Evolutionary conservation across 495 filamentous ascomycete species (phyloP), one percentile per base, ranked within the genome.

Genomic region (Lophium mytilinum): DNA sequence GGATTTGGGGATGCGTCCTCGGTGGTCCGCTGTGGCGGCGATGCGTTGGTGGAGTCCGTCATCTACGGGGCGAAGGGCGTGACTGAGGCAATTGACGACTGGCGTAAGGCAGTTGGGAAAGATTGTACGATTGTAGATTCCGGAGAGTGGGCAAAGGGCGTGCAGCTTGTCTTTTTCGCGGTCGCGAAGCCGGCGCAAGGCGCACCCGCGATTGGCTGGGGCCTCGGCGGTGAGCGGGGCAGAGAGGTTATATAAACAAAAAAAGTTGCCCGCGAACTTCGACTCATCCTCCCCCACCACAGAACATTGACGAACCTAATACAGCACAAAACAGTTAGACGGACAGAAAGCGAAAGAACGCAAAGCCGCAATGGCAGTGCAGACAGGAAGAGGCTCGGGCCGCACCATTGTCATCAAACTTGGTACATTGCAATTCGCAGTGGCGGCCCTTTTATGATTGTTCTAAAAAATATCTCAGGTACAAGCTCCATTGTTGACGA

Each of bases 401-500:
- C n/a, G n/a, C n/a, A 90, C 86, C 40, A 83, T 96, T 56, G 91
- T 96, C 64, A 96, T 96, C 61, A 96, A 96, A 74, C 76, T 96
- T 60, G 91, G 91, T 95, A 67, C 52, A 36, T 53, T 15, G n/a
- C 18, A 18, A 17, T 47, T 50, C 54, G 58, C 62, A 58, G 39
- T 52, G 4, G 33, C 18, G 21, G 50, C 41, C 55, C 60, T 36
- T 40, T 37, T 48, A 9, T 24, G 15, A 45, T 12, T n/a, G 21
- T 30, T 48, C 45, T 52, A 52, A 52, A 24, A 6, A 37, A 50
- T 36, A 51, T 42, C 36, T 37, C 56, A 98, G 93, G 93, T 61
- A 96, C 93, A 21, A 96, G 90, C 72, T 98, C 93, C 12, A 96
- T 98, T 62, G 93, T 97, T 50, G 87, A 96, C 70, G 93, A 98